A percentile compares a stretch with the other conserved stretches of the same genome.
Evolutionary conservation across 2,329 filamentous ascomycete genomes (phyloP).

Genomic region (Dothideomycetes sp.): DNA sequence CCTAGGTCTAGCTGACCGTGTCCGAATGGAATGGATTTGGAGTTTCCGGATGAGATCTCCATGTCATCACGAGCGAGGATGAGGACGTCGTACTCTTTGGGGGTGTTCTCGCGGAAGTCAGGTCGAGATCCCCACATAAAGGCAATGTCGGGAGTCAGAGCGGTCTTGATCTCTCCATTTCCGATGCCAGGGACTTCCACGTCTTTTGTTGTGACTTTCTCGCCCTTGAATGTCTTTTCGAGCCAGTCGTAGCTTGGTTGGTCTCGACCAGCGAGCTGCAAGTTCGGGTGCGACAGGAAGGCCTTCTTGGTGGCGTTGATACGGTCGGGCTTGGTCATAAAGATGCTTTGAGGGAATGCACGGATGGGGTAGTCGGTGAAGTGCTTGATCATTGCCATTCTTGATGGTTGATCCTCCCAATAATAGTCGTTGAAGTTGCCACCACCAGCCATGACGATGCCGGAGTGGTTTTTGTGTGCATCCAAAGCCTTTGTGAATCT

Average conservation of each 20-base stretch:
- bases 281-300: slow-evolving; percentile 3
- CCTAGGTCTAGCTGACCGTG: slow-evolving; percentile 7
- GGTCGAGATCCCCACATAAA: slow-evolving; percentile 11
- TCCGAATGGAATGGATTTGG: slow-evolving; percentile 9
- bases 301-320: slow-evolving; percentile 7
- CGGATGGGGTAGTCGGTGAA: slow-evolving; percentile 6
- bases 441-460: slow-evolving; percentile 9
- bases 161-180: slow-evolving; percentile 8
- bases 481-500: slow-evolving; percentile 6
- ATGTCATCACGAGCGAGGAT: slow-evolving; percentile 11
- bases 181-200: slow-evolving; percentile 1
- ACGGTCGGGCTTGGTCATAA: slow-evolving; percentile 9
- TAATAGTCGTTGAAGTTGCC: slow-evolving; percentile 14
- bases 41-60: slow-evolving; percentile 4
- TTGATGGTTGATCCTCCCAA: slow-evolving; percentile 11
- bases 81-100: slow-evolving; percentile 6
- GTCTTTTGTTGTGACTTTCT: not conserved
- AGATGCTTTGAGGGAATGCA: slow-evolving; percentile 12
- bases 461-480: slow-evolving; percentile 7
- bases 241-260: slow-evolving; percentile 6
- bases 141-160: slow-evolving; percentile 7
- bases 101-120: slow-evolving; percentile 7
- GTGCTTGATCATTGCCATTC: slow-evolving; percentile 9
- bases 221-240: slow-evolving; percentile 4
- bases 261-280: slow-evolving; percentile 7